A percentile compares a stretch with the other conserved stretches of the same genome.
phyloP scores from a whole-genome alignment of 2,329 filamentous ascomycete genomes.

The Podosphaera xanthii region DNA sequence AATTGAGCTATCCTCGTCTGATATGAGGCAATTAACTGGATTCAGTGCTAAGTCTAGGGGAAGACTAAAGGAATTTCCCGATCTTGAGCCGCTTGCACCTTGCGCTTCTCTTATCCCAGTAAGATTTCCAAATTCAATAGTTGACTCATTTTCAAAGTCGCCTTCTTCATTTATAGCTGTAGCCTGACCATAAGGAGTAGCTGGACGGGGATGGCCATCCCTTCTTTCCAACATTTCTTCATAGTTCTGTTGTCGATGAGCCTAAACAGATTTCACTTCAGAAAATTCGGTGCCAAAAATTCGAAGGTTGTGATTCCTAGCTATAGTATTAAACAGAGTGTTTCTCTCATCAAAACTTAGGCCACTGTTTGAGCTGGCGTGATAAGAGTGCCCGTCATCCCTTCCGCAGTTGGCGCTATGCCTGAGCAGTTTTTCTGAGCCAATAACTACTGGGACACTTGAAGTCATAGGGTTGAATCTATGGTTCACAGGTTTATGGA shows the following conservation, averaged over 20 bases:
- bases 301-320: background rate
- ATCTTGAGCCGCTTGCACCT: background rate
- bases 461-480: constrained; percentile 1
- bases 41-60: background rate
- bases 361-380: background rate
- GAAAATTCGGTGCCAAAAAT: background rate
- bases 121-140: too few relatives aligned
- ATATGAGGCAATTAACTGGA: too few relatives aligned
- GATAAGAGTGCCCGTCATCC: background rate
- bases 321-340: background rate
- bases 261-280: background rate
- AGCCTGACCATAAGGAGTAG: background rate
- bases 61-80: background rate
- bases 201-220: background rate
- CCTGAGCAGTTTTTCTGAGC: background rate
- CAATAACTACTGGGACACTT: background rate
- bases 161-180: background rate
- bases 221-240: background rate
- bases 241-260: background rate
- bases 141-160: too few relatives aligned
- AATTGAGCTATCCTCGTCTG: too few relatives aligned
- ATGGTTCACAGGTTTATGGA: background rate
- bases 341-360: background rate
- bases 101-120: background rate
- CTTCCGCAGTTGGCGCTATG: background rate